Conservation (phyloP, 2,329 filamentous ascomycete species). For the Exophiala spinifera region DNA sequence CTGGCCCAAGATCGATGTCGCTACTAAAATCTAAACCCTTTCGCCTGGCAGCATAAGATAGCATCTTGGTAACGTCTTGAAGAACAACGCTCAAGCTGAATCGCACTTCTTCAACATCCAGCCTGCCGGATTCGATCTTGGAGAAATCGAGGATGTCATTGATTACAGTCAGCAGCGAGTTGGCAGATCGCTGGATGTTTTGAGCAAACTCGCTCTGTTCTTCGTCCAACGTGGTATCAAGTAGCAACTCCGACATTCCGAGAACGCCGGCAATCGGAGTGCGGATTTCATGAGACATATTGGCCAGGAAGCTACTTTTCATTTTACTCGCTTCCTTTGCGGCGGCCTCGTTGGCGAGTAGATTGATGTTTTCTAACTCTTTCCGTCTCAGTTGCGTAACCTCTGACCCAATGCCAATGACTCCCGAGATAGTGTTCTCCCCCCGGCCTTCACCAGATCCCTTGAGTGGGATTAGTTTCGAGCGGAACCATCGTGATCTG, state of each 20-base stretch:
- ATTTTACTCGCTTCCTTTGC: constrained; percentile 77
- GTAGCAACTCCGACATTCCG: constrained; percentile 72
- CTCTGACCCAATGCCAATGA: constrained; percentile 77
- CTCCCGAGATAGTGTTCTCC: constrained; percentile 61
- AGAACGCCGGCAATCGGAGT: constrained; percentile 78
- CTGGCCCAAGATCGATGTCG: constrained; percentile 61
- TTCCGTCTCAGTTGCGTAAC: constrained; percentile 68
- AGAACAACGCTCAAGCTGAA: constrained; percentile 72
- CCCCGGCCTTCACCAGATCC: constrained; percentile 52
- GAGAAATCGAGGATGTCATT: constrained; percentile 83
- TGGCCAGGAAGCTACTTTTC: constrained; percentile 75
- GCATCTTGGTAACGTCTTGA: constrained; percentile 73
- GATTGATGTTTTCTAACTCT: constrained; percentile 66
- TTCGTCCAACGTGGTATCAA: constrained; percentile 64
- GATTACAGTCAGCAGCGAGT: constrained; percentile 73
- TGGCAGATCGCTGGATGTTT: constrained; percentile 75
- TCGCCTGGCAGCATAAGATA: constrained; percentile 70
- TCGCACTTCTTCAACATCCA: constrained; percentile 77
- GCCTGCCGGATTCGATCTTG: constrained; percentile 72
- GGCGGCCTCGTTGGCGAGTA: constrained; percentile 71
- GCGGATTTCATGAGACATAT: constrained; percentile 78
- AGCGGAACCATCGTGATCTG: constrained; percentile 66
- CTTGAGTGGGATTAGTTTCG: constrained; percentile 65
- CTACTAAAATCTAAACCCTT: constrained; percentile 69
- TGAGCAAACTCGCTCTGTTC: constrained; percentile 73